Evolutionary conservation across 345 rosid species (phyloP).

Genomic region (Arabis hirsuta): DNA sequence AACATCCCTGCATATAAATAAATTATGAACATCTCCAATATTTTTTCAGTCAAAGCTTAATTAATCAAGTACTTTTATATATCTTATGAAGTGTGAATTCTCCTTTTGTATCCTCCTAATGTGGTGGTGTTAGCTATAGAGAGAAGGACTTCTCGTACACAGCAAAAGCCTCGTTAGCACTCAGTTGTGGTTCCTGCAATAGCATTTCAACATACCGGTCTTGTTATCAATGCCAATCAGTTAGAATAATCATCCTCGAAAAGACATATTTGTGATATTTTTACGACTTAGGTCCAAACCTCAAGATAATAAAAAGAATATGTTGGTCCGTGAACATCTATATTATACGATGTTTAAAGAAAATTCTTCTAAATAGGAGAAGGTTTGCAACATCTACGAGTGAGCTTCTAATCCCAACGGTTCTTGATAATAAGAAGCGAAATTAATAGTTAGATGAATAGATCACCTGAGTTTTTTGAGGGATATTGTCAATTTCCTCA

Average conservation of each 20-base stretch:
- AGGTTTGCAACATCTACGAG: background rate
- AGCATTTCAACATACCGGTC: constrained; percentile 1
- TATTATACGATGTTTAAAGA: too few relatives aligned
- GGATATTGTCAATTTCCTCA: constrained; percentile 28
- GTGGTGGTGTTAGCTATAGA: constrained; percentile 23
- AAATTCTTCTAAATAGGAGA: too few relatives aligned
- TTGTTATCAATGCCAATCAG: constrained; percentile 23
- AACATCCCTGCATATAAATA: background rate
- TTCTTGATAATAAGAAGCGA: background rate
- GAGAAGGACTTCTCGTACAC: constrained; percentile 70
- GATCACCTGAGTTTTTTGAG: constrained; percentile 43
- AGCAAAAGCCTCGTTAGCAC: constrained; percentile 64
- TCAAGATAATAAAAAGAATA: too few relatives aligned
- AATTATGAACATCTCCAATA: background rate
- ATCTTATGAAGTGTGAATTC: background rate
- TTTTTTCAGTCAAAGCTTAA: constrained; percentile 18
- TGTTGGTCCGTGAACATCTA: too few relatives aligned
- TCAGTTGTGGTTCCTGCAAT: constrained; percentile 89
- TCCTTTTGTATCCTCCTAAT: background rate
- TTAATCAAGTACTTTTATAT: background rate
- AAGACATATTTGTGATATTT: too few relatives aligned
- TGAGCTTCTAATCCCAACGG: background rate
- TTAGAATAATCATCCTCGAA: background rate
- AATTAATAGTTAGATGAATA: constrained; percentile 26
- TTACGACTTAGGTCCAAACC: too few relatives aligned